These are phyloP conservation scores for Mycena belliarum DNA, from an alignment of 768 basidiomycete species.

Conservation along the genomic window DNA sequence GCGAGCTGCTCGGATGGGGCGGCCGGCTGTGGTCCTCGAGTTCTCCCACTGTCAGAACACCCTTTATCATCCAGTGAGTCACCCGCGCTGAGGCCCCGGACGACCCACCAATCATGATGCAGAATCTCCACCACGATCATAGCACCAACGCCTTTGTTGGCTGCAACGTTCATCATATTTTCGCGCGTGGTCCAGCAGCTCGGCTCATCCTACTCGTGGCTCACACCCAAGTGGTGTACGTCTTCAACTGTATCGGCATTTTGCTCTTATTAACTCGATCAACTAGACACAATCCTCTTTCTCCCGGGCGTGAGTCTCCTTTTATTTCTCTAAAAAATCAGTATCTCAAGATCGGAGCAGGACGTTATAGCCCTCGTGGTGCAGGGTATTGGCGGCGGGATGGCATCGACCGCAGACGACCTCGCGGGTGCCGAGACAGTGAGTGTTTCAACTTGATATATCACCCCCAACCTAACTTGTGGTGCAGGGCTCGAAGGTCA, in stretches of 20 bases:
- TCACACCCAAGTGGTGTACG: conserved; percentile 43
- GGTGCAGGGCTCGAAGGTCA: conserved; percentile 23
- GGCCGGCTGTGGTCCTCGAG: conserved; percentile 51
- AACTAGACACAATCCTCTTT: conserved; percentile 39
- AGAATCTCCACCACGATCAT: conserved; percentile 48
- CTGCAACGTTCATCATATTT: conserved; percentile 56
- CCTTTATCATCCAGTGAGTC: conserved; percentile 47
- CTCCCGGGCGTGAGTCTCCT: conserved; percentile 30
- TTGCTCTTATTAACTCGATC: conserved; percentile 12
- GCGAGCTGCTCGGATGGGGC: conserved; percentile 58
- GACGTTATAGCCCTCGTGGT: conserved; percentile 6
- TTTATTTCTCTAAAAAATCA: no score
- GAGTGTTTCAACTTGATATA: background rate
- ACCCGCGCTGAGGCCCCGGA: background rate
- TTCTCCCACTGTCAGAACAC: conserved; percentile 23
- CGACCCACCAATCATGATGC: background rate
- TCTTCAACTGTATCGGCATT: background rate
- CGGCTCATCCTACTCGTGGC: conserved; percentile 51
- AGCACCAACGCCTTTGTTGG: conserved; percentile 58
- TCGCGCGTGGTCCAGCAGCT: conserved; percentile 43
- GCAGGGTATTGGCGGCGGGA: conserved; percentile 11
- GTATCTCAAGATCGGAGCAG: background rate
- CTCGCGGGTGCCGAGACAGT: background rate
- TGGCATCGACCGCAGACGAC: conserved; percentile 3
- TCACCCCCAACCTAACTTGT: background rate